These are phyloP conservation scores for Thalassiosira ordinaria DNA, from an alignment of 352 stramenopile genomes.

Conservation along the genomic window DNA sequence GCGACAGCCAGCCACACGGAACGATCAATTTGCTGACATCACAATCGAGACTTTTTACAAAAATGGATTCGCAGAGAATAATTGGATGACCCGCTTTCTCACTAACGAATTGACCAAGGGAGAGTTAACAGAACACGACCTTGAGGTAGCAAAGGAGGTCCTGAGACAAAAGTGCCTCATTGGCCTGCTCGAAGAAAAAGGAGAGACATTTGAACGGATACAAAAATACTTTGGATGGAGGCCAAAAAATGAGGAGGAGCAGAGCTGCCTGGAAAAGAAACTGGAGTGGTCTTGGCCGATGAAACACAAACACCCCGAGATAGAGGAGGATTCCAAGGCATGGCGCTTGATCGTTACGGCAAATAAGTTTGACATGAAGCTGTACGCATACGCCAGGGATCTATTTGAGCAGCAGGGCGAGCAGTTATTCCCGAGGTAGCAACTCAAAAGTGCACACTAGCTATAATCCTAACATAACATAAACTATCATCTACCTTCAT, in stretches of 20 bases:
- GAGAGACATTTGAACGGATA: constrained; percentile 42
- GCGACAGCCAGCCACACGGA: constrained; percentile 33
- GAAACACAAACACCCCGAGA: constrained; percentile 36
- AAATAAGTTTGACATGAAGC: constrained; percentile 54
- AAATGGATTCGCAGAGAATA: constrained; percentile 54
- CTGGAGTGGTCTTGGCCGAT: constrained; percentile 52
- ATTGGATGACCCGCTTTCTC: constrained; percentile 66
- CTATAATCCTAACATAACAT: too few relatives aligned
- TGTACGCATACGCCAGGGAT: constrained; percentile 57
- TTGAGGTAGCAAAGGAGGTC: constrained; percentile 37
- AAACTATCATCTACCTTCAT: too few relatives aligned
- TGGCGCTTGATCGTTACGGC: constrained; percentile 36
- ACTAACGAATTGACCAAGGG: constrained; percentile 53
- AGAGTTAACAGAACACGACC: constrained; percentile 48
- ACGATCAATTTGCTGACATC: constrained; percentile 56
- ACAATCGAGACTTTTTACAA: constrained; percentile 57
- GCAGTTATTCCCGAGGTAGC: constrained; percentile 3
- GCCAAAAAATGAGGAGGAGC: constrained; percentile 18
- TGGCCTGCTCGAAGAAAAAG: constrained; percentile 39
- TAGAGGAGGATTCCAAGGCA: constrained; percentile 45
- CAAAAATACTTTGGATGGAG: constrained; percentile 50
- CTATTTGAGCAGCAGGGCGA: constrained; percentile 42
- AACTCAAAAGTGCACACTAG: too few relatives aligned
- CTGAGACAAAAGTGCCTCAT: constrained; percentile 47
- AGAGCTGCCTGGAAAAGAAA: constrained; percentile 37